Evolutionary conservation across 306 rosid species (phyloP).

Genomic region (Rosa persica): DNA sequence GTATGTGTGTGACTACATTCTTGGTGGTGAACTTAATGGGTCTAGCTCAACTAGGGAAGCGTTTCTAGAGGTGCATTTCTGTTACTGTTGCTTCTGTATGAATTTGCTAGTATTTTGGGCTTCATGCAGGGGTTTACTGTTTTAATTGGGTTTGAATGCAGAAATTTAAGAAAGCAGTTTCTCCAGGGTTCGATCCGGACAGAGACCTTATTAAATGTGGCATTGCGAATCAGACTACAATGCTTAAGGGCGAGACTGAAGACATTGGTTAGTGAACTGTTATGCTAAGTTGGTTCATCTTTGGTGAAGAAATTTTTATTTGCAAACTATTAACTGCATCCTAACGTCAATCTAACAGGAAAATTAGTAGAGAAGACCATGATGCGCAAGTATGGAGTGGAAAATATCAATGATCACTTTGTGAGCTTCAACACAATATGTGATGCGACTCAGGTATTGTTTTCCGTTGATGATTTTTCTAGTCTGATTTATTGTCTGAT

Average conservation of each 20-base stretch:
- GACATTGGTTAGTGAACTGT: conserved; percentile 69
- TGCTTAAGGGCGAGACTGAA: conserved; percentile 99
- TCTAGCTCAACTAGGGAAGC: conserved; percentile 89
- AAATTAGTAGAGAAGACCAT: conserved; percentile 78
- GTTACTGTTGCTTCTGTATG: conserved; percentile 15
- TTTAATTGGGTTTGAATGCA: conserved; percentile 36
- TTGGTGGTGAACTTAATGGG: conserved; percentile 80
- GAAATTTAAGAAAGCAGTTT: conserved; percentile 89
- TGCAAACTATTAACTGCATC: conserved; percentile 18
- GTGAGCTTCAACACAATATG: conserved; percentile 96
- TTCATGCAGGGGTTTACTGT: conserved; percentile 13
- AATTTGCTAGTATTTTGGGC: conserved; percentile 10
- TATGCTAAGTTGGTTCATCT: conserved; percentile 1
- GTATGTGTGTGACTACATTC: conserved; percentile 91
- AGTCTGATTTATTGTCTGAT: neutral
- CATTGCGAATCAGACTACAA: conserved; percentile 96
- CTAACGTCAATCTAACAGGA: conserved; percentile 47
- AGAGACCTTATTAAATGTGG: conserved; percentile 66
- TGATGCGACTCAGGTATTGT: conserved; percentile 88
- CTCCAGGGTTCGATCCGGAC: conserved; percentile 86
- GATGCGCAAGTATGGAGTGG: conserved; percentile 87
- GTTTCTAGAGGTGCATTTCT: conserved; percentile 58
- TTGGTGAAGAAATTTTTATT: conserved; percentile 4
- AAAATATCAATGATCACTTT: conserved; percentile 74
- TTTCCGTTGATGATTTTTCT: conserved; percentile 1